Base-by-base conservation (phyloP, 495 filamentous ascomycete genomes). In the Lepraria neglecta region DNA sequence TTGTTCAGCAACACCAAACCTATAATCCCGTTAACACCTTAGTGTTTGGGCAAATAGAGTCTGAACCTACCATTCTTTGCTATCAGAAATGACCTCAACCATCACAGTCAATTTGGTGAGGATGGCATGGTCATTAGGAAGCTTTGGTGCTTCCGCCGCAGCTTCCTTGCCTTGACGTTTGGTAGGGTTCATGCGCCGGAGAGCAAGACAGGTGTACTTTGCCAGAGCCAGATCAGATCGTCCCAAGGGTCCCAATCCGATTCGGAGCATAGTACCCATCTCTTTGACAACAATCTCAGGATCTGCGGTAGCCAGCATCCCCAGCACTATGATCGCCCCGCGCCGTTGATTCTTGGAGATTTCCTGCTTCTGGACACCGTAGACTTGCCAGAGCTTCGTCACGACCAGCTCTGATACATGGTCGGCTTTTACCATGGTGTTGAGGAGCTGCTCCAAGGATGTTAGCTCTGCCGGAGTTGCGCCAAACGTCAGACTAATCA, bases 401-500 rank as follows among this genome's bases (percentile, higher is more conserved):
- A 96, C 78, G 24, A 99, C 92, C 4, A 88, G 76, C 35, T 96
- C 91, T 3, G 87, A 84, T 52, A 99, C 84, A 74, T 90, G 83
- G 14, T 88, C 89, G 31, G 86, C 85, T 69, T 91, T 95, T 89
- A 96, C 96, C 94, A 99, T 97, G 0, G 91, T 97, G 66, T 88
- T 90, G 5, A 97, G 75, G 19, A 99, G 78, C 74, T 97, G 94
- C 70, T 97, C 94, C 21, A 99, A 78, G 43, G 90, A 96, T 3
- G 94, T 99, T 38, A 97, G 78, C 69, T 99, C 94, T 1, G 94
- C 94, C 4, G 91, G 88, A 0, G 91, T 95, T 5, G 91, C 89
- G 17, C 91, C 92, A 71, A 96, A 97, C 0, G 94, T 99, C 63
- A 99, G 76, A 75, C 89, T 95, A 72, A 97, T 97, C 95, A 99